Percentiles rank a stretch among this genome's conserved stretches.
Evolutionary conservation across 202 grass and related monocot genomes (phyloP).

Genomic region (Cymbopogon flexuosus): DNA sequence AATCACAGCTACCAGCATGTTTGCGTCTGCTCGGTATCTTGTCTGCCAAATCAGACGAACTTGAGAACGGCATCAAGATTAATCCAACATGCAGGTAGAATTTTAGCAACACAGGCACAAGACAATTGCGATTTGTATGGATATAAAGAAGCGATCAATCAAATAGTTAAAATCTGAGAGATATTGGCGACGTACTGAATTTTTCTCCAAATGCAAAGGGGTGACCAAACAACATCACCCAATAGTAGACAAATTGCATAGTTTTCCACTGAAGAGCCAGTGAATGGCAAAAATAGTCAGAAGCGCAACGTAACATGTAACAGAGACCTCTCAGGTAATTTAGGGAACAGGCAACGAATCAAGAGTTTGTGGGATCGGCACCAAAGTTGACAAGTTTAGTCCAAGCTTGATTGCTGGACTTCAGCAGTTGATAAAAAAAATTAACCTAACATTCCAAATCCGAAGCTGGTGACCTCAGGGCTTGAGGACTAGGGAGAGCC

Average conservation of each 20-base stretch:
- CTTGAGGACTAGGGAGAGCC: slow-evolving; percentile 62
- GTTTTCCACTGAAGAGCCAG: neutral
- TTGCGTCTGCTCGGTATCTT: neutral
- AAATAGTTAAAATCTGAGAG: neutral
- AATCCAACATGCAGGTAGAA: neutral
- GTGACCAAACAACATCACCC: neutral
- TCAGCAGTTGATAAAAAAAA: slow-evolving; percentile 28
- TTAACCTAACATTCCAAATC: slow-evolving; percentile 15
- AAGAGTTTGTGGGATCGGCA: slow-evolving; percentile 19
- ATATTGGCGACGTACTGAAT: neutral
- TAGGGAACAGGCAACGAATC: neutral
- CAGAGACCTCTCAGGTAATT: neutral
- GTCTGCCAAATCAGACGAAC: neutral
- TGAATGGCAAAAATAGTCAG: neutral
- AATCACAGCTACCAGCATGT: no score
- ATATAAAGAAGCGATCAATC: neutral
- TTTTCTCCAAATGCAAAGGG: neutral
- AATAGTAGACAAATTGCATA: neutral
- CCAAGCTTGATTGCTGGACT: slow-evolving; percentile 15
- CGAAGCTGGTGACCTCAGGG: slow-evolving; percentile 37
- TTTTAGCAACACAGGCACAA: neutral
- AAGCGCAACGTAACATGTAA: slow-evolving; percentile 12
- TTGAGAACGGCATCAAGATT: neutral
- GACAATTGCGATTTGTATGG: neutral
- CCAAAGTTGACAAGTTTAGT: slow-evolving; percentile 25